Conservation (phyloP, 768 basidiomycete species). For the Crassisporium funariophilum region DNA sequence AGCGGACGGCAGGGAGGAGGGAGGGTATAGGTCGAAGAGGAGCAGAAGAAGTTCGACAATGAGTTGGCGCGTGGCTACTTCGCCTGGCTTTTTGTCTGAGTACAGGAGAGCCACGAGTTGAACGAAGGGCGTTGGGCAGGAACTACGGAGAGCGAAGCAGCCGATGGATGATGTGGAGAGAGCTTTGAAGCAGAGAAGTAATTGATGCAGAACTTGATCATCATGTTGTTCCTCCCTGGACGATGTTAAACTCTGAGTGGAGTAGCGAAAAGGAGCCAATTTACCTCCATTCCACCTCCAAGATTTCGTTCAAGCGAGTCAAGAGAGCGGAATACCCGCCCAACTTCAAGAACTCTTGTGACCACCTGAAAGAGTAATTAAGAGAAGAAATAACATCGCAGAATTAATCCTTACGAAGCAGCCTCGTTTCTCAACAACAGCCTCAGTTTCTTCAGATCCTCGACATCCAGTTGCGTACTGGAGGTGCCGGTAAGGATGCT, state of each 20-base stretch:
- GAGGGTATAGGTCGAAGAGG: slow-evolving; percentile 87
- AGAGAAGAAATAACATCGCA: neutral
- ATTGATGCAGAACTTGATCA: slow-evolving; percentile 89
- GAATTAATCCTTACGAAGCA: slow-evolving; percentile 58
- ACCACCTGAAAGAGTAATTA: slow-evolving; percentile 63
- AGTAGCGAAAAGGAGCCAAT: slow-evolving; percentile 23
- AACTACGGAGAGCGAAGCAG: slow-evolving; percentile 86
- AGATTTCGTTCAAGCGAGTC: slow-evolving; percentile 83
- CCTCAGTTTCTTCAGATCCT: slow-evolving; percentile 83
- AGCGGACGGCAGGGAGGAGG: slow-evolving; percentile 61
- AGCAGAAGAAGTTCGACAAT: slow-evolving; percentile 87
- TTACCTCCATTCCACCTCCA: slow-evolving; percentile 97
- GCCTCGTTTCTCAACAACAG: slow-evolving; percentile 88
- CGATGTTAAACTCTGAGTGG: slow-evolving; percentile 1
- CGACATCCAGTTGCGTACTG: slow-evolving; percentile 80
- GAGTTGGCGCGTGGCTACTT: slow-evolving; percentile 85
- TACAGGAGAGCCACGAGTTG: slow-evolving; percentile 85
- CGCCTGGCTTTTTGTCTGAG: slow-evolving; percentile 98
- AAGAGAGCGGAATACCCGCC: slow-evolving; percentile 88
- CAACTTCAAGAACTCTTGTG: slow-evolving; percentile 77
- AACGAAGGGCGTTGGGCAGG: slow-evolving; percentile 84
- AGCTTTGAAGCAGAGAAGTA: slow-evolving; percentile 92
- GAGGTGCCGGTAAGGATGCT: slow-evolving; percentile 67
- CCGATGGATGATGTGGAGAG: slow-evolving; percentile 89
- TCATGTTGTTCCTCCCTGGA: slow-evolving; percentile 95